phyloP scores from a whole-genome alignment of 148 eudicot genomes.

The Rhododendron henanense region DNA sequence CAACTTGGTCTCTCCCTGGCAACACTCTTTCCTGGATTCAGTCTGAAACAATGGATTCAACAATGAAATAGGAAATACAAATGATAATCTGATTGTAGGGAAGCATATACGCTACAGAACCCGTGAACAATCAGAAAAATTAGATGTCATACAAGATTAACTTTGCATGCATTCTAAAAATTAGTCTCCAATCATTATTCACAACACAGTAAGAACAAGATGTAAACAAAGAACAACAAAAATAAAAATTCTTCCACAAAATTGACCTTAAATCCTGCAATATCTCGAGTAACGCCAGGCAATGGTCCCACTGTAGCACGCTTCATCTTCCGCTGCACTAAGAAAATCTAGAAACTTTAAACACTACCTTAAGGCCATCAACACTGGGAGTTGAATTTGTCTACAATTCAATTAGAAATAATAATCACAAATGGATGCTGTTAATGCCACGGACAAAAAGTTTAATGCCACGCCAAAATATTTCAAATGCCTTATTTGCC shows the following conservation, averaged over 20 bases:
- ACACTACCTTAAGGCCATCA: slow-evolving; percentile 7
- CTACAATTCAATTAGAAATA: not conserved
- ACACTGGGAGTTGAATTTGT: not conserved
- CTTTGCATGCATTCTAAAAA: not conserved
- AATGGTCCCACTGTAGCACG: slow-evolving; percentile 94
- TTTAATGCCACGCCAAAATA: no score
- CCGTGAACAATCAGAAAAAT: not conserved
- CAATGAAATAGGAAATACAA: not conserved
- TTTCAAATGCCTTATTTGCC: no score
- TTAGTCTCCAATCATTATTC: not conserved
- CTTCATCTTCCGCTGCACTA: slow-evolving; percentile 81
- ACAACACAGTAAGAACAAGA: not conserved
- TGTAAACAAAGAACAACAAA: not conserved
- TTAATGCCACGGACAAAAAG: no score
- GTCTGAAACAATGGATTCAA: not conserved
- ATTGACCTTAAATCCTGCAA: slow-evolving; percentile 92
- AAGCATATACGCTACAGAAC: not conserved
- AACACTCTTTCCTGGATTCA: not conserved
- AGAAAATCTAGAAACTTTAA: slow-evolving; percentile 28
- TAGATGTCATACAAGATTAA: not conserved
- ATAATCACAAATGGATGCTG: no score
- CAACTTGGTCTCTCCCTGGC: not conserved
- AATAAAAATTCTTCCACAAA: not conserved
- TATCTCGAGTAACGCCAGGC: slow-evolving; percentile 99
- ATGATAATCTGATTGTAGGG: not conserved